Evolutionary conservation across 2,329 filamentous ascomycete genomes (phyloP).

Genomic region (Leptosphaerulina australis): DNA sequence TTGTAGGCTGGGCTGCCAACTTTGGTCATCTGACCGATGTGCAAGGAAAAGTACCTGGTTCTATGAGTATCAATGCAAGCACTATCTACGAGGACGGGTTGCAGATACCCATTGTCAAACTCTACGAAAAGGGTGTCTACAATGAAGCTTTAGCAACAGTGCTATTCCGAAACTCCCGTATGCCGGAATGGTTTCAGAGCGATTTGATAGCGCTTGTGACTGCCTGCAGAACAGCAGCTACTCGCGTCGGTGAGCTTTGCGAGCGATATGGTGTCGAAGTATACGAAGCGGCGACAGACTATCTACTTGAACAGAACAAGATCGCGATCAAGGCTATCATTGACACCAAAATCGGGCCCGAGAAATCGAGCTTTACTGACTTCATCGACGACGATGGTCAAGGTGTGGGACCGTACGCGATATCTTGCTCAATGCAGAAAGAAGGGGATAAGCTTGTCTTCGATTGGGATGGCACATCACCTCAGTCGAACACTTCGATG

Average conservation of each 20-base stretch:
- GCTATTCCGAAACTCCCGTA: conserved; percentile 57
- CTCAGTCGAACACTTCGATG: conserved; percentile 55
- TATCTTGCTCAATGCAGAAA: conserved; percentile 57
- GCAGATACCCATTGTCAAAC: conserved; percentile 57
- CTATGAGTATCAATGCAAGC: conserved; percentile 57
- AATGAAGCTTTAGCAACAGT: conserved; percentile 54
- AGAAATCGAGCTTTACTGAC: conserved; percentile 55
- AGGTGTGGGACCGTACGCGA: conserved; percentile 54
- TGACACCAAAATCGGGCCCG: conserved; percentile 53
- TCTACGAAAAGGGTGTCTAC: conserved; percentile 53
- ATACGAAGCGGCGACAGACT: conserved; percentile 55
- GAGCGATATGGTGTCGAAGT: conserved; percentile 53
- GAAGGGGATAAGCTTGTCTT: conserved; percentile 53
- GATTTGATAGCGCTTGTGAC: conserved; percentile 57
- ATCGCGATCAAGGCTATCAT: conserved; percentile 55
- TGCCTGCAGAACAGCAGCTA: conserved; percentile 54
- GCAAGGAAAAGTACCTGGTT: conserved; percentile 57
- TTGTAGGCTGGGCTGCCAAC: conserved; percentile 58
- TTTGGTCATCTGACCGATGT: conserved; percentile 57
- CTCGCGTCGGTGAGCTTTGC: conserved; percentile 54
- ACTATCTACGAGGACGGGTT: conserved; percentile 59
- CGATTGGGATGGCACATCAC: conserved; percentile 58
- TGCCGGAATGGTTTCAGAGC: conserved; percentile 57
- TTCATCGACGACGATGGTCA: conserved; percentile 59
- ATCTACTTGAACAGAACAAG: conserved; percentile 54